phyloP scores from a whole-genome alignment of 768 basidiomycete species.

The Ephemerocybe angulata region DNA sequence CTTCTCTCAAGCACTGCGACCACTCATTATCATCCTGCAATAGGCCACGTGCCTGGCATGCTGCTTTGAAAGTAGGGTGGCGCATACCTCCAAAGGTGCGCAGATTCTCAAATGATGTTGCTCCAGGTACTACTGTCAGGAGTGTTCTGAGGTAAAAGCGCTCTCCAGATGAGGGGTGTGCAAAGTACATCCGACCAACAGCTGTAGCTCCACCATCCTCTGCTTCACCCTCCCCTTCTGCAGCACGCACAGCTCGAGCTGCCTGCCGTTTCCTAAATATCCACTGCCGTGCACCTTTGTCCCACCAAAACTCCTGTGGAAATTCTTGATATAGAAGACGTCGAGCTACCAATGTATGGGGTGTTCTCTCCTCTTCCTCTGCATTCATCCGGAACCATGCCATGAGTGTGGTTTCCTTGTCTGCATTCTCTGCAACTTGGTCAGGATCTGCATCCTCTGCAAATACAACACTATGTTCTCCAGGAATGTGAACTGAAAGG shows the following conservation, averaged over 20 bases:
- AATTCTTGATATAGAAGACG: neutral
- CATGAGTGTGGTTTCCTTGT: neutral
- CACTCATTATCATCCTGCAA: conserved; percentile 48
- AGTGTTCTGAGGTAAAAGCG: conserved; percentile 39
- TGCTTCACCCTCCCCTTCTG: neutral
- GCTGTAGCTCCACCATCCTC: neutral
- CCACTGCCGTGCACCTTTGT: neutral
- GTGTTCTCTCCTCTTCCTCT: neutral
- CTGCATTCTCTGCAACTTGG: neutral
- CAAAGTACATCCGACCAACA: conserved; percentile 39
- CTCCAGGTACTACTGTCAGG: conserved; percentile 35
- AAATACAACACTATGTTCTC: conserved; percentile 26
- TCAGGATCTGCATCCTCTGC: neutral
- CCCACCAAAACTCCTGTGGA: conserved; percentile 10
- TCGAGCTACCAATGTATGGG: neutral
- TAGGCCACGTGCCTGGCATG: conserved; percentile 39
- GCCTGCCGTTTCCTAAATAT: neutral
- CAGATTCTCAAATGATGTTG: conserved; percentile 25
- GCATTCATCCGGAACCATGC: neutral
- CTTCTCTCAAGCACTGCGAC: conserved; percentile 37
- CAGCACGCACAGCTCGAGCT: too few species aligned
- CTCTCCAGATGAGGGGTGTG: conserved; percentile 34
- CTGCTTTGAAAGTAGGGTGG: conserved; percentile 32
- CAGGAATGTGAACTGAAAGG: conserved; percentile 40
- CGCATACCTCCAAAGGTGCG: conserved; percentile 11